Conservation (phyloP, 2,329 filamentous ascomycete species). For the Ophiognomonia clavigignenti-juglandacearum region DNA sequence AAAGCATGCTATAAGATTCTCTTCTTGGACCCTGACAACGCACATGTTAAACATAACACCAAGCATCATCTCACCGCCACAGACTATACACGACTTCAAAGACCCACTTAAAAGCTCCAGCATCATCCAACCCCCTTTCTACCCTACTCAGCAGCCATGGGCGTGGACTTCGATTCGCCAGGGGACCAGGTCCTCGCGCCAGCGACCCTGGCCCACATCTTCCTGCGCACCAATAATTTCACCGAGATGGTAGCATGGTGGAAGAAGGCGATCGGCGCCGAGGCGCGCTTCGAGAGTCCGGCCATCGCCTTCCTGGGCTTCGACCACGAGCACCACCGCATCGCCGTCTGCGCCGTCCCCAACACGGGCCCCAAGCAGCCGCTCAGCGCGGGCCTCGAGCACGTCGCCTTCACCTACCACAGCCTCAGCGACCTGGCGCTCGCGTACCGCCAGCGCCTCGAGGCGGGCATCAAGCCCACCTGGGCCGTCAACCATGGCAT, state of each 20-base stretch:
- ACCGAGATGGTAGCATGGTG: constrained; percentile 31
- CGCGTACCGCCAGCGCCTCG: constrained; percentile 32
- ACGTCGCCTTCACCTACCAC: constrained; percentile 37
- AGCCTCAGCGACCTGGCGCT: constrained; percentile 29
- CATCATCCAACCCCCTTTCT: no score
- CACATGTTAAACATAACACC: no score
- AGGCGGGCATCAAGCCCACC: constrained; percentile 30
- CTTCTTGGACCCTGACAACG: no score
- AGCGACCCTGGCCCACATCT: constrained; percentile 9
- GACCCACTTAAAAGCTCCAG: no score
- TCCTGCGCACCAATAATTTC: constrained; percentile 10
- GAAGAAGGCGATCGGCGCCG: constrained; percentile 30
- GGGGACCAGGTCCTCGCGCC: constrained; percentile 6
- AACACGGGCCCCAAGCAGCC: constrained; percentile 18
- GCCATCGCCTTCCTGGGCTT: constrained; percentile 34
- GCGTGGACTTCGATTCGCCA: no score
- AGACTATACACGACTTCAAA: no score
- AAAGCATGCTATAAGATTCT: no score
- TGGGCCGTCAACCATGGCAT: constrained; percentile 44
- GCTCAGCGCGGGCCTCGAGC: constrained; percentile 29
- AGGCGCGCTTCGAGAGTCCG: constrained; percentile 21
- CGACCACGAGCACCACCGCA: constrained; percentile 43
- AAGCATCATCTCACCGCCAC: no score
- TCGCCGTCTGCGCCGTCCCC: constrained; percentile 31
- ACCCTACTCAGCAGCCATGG: no score